Evolutionary conservation across 1,139 yeast species (phyloP), one percentile per base, ranked within the genome.

Genomic region (Kurtzmaniella quercitrusa): DNA sequence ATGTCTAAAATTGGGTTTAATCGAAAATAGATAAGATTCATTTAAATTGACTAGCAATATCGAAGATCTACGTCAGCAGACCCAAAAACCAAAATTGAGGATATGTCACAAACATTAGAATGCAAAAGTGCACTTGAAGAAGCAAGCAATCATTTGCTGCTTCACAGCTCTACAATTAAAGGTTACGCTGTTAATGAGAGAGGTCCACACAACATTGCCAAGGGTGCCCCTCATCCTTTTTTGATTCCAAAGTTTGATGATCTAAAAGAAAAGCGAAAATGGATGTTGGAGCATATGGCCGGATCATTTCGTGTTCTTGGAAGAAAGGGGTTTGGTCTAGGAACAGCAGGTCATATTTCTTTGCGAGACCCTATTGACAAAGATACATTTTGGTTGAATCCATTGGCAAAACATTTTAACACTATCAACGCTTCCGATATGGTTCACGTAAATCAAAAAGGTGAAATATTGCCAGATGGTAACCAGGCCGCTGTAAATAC

Each of bases 241-340:
- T 69, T 65, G 28, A 55, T 73, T 22, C 91, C 91, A 5, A 53
- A 55, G 38, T 82, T 83, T 56, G 46, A 54, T 18, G 78, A 78
- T 54, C 72, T 72, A 42, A 51, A 63, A 32, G 72, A 69, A 39
- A 74, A 84, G 56, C 69, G 91, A 45, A 65, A 73, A 56, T 83
- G 85, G 84, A 65, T 78, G 52, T 66, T 78, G 45, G 78, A 85
- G 57, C 94, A 85, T 54, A 77, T 84, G 82, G 95, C 95, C 2
- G 91, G 81, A 15, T 91, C 91, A 0, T 87, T 86, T 65, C 72
- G 95, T 45, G 78, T 83, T 2, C 84, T 86, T 60, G 87, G 87
- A 5, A 74, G 93, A 51, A 78, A 76, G 50, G 88, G 87, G 11
- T 86, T 68, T 60, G 71, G 81, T n/a, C 88, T 84, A 59, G 95